Base-by-base conservation (phyloP, 495 filamentous ascomycete species). In the Penicillium ucsense region DNA sequence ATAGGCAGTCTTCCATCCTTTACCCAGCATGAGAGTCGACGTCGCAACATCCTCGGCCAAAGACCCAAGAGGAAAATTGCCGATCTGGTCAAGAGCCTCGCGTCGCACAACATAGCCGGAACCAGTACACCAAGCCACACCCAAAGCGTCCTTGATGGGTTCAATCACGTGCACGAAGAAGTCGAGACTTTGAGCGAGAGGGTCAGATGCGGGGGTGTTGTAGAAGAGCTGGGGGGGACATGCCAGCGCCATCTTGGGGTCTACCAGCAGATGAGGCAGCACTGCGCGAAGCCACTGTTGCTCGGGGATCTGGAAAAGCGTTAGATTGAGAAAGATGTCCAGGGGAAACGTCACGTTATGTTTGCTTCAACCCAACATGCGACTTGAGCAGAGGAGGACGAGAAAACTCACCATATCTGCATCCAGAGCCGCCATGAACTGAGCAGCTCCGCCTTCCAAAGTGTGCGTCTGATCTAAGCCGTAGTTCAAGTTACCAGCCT, bases 211-310 rank as follows among this genome's bases (percentile, higher is more conserved):
- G 42, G 77, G 77, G 29, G 69, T 61, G 43, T 79, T 78, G 61
- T 79, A 79, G 61, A 77, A 79, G 5, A 70, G 61, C 60, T 78
- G 76, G 35, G 73, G 71, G 37, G 75, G 74, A 51, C 73, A 75
- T 50, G 66, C 75, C 48, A 78, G 61, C 48, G 66, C 71, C 60
- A 77, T 61, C 47, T 65, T 62, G 9, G 63, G 56, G 50, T 78
- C 74, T 39, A 56, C 55, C 31, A 78, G 40, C 39, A 78, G 47
- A 49, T 79, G 74, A 35, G 74, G 65, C 36, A 78, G 46, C 8
- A 73, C 47, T 4, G 71, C 67, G 10, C 76, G 67, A 20, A 80
- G 64, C 75, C 75, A 77, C n/a, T 71, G 59, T 41, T 57, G 59
- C 45, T 74, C 69, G 11, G 76, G 73, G 51, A 80, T 80, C 62